Evolutionary conservation across 371 early-diverging fungal species (phyloP).

Genomic region (Lichtheimia ramosa): DNA sequence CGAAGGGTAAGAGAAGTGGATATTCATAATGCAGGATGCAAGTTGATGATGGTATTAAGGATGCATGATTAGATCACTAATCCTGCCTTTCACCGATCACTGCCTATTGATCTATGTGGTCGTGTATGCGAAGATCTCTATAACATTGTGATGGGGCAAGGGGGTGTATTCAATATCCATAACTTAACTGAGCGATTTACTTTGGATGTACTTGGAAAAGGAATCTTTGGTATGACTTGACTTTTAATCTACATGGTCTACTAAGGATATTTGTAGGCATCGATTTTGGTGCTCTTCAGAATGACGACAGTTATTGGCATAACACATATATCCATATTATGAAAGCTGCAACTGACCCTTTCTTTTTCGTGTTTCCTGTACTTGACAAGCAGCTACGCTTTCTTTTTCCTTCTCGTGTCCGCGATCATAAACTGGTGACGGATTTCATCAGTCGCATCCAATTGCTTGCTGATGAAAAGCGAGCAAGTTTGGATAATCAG

Average conservation of each 20-base stretch:
- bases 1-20: slow-evolving; percentile 19
- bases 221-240: slow-evolving; percentile 31
- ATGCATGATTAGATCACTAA: slow-evolving; percentile 27
- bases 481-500: slow-evolving; percentile 23
- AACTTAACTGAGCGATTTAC: slow-evolving; percentile 29
- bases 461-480: slow-evolving; percentile 38
- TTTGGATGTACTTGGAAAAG: slow-evolving; percentile 39
- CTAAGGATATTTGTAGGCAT: slow-evolving; percentile 17
- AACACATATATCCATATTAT: slow-evolving; percentile 29
- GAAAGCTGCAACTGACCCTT: slow-evolving; percentile 22
- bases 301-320: slow-evolving; percentile 9
- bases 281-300: slow-evolving; percentile 27
- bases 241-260: not conserved
- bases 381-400: slow-evolving; percentile 33
- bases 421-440: slow-evolving; percentile 13
- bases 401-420: slow-evolving; percentile 23
- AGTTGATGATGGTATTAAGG: not conserved
- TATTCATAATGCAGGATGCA: no score
- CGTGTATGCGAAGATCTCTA: slow-evolving; percentile 21
- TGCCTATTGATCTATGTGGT: slow-evolving; percentile 39
- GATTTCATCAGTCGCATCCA: slow-evolving; percentile 12
- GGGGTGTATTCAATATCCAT: slow-evolving; percentile 16
- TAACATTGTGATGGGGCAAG: slow-evolving; percentile 16
- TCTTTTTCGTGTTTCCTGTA: slow-evolving; percentile 48
- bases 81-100: slow-evolving; percentile 36